These are phyloP conservation scores for Cavenderia fasciculata DNA, from an alignment of 78 protist species.

Conservation along the genomic window DNA sequence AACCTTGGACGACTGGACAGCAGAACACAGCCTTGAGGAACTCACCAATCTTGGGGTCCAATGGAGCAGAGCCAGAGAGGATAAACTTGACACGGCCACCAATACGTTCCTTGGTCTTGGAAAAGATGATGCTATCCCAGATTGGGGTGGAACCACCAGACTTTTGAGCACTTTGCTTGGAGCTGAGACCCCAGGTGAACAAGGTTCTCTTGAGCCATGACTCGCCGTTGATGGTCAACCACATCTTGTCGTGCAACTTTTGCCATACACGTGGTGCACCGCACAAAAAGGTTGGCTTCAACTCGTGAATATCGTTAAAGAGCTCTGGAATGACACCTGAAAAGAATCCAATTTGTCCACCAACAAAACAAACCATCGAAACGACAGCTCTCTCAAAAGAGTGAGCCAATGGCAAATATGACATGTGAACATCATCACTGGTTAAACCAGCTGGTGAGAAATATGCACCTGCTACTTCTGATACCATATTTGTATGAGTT, in stretches of 20 bases:
- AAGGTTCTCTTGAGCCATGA: conserved; percentile 61
- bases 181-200: conserved; percentile 77
- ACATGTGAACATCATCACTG: conserved; percentile 74
- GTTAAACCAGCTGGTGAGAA: conserved; percentile 61
- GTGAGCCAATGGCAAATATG: conserved; percentile 98
- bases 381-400: conserved; percentile 90
- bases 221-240: conserved; percentile 39
- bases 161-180: conserved; percentile 77
- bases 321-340: conserved; percentile 78
- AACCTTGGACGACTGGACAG: conserved; percentile 93
- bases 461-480: conserved; percentile 61
- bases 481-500: conserved; percentile 47
- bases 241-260: conserved; percentile 86
- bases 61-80: conserved; percentile 95
- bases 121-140: conserved; percentile 88
- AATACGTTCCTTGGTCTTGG: conserved; percentile 56
- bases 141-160: conserved; percentile 56
- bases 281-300: conserved; percentile 93
- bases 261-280: conserved; percentile 96
- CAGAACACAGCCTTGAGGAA: conserved; percentile 83
- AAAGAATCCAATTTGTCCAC: conserved; percentile 85
- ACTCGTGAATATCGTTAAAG: conserved; percentile 85
- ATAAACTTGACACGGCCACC: conserved; percentile 93
- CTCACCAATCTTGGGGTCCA: conserved; percentile 82
- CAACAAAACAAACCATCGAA: conserved; percentile 47